These are phyloP conservation scores for Chaetomiaceae sp. DNA, from an alignment of 2,329 filamentous ascomycete genomes.

Conservation along the genomic window DNA sequence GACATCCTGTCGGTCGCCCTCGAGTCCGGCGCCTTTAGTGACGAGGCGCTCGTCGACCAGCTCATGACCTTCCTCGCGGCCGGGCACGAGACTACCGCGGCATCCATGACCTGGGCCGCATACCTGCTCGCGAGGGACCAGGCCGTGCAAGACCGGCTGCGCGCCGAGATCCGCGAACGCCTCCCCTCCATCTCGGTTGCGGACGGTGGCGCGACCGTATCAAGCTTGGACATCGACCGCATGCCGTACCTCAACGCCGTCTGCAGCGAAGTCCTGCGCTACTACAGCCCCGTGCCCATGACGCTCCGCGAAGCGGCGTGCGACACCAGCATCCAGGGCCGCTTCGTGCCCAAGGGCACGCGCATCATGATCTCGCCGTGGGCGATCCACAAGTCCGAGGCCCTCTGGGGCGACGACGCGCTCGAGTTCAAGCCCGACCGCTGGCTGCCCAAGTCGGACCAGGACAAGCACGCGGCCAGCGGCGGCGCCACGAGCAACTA, in stretches of 20 bases:
- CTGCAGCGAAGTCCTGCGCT: slow-evolving; percentile 69
- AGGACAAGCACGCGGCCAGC: slow-evolving; percentile 44
- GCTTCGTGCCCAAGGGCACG: slow-evolving; percentile 64
- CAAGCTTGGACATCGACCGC: slow-evolving; percentile 56
- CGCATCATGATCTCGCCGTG: slow-evolving; percentile 57
- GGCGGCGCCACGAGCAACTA: slow-evolving; percentile 74
- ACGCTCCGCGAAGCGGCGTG: slow-evolving; percentile 60
- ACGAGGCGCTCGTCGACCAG: slow-evolving; percentile 79
- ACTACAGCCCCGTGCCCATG: slow-evolving; percentile 63
- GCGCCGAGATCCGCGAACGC: slow-evolving; percentile 57
- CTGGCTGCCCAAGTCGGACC: slow-evolving; percentile 51
- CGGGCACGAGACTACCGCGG: slow-evolving; percentile 73
- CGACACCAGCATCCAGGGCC: slow-evolving; percentile 59
- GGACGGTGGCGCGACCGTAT: slow-evolving; percentile 31
- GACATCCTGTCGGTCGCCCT: slow-evolving; percentile 81
- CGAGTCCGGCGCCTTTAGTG: slow-evolving; percentile 66
- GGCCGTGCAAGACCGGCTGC: slow-evolving; percentile 59
- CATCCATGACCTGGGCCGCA: slow-evolving; percentile 67
- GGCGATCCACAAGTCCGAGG: slow-evolving; percentile 63
- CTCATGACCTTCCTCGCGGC: slow-evolving; percentile 86
- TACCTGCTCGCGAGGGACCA: slow-evolving; percentile 64
- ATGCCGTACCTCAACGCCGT: slow-evolving; percentile 78
- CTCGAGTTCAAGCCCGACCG: slow-evolving; percentile 70
- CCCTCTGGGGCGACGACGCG: slow-evolving; percentile 73
- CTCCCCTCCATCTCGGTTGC: slow-evolving; percentile 45